Evolutionary conservation across 2,329 filamentous ascomycete species (phyloP), one percentile per base, ranked within the genome.

Genomic region (Colletotrichum euphorbiae): DNA sequence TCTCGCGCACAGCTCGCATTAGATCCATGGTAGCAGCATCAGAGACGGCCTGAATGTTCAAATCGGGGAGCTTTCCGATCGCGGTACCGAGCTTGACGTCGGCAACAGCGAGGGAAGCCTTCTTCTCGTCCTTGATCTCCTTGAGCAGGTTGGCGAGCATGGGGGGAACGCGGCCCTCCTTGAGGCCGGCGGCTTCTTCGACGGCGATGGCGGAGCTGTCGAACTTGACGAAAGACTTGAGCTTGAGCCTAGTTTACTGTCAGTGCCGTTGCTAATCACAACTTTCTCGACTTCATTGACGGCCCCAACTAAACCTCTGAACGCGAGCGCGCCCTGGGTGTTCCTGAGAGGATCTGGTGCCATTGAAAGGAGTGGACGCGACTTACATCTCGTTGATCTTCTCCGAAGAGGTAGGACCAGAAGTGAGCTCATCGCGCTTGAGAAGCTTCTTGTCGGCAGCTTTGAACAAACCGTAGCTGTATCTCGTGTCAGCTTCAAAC

Each of bases 211-310:
- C 90, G 71, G 96, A 94, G 81, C 93, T 97, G 79, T 97, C 93
- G 82, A 98, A 99, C 85, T 98, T 98, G 81, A 93, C 86, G 82
- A 99, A 98, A 80, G 95, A 91, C 87, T 98, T 98, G 79, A 98
- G 87, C 84, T 97, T 98, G 75, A 99, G 84, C 81, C 92, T 95
- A 73, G 63, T 19, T 31, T 48, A 43, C 48, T 51, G 68, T 74
- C 61, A 70, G 66, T 52, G 52, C 28, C 48, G 40, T 45, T n/a
- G 9, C 12, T 38, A 46, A 42, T 5, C 15, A 15, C 43, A 13
- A 7, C n/a, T 7, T 31, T n/a, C 15, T 17, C 52, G 31, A 11
- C 17, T 50, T 21, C 43, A 21, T 19, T 38, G 21, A 33, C 48
- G 21, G 31, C 19, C 21, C 19, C 48, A 5, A 19, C 62, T 11